Percentiles rank a stretch among this genome's conserved stretches.
Evolutionary conservation across 2,329 filamentous ascomycete species (phyloP).

Genomic region (Iodosphaeria phyllophila): DNA sequence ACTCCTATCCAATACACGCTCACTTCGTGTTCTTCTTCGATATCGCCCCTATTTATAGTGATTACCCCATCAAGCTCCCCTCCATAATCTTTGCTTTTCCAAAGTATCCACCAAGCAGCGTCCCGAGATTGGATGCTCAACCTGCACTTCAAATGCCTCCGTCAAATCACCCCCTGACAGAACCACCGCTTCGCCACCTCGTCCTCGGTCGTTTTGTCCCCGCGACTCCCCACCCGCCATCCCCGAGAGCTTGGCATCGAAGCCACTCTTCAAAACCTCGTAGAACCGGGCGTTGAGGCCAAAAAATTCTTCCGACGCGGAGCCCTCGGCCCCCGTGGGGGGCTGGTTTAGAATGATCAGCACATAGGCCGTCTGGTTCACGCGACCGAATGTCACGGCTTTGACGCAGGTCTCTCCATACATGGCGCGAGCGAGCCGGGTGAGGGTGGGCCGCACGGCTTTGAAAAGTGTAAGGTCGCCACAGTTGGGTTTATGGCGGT

Average conservation of each 20-base stretch:
- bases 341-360: conserved; percentile 1
- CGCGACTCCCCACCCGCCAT: background rate
- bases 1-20: too few species aligned
- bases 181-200: background rate
- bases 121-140: conserved; percentile 4
- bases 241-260: conserved; percentile 1
- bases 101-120: conserved; percentile 3
- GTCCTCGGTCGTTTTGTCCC: background rate
- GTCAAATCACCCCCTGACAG: background rate
- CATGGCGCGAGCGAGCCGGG: conserved; percentile 1
- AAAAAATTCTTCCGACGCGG: conserved; percentile 2
- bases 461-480: conserved; percentile 2
- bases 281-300: conserved; percentile 3
- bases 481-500: conserved; percentile 2
- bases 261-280: conserved; percentile 2
- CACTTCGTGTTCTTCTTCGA: background rate
- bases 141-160: conserved; percentile 2
- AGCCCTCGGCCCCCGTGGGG: conserved; percentile 3
- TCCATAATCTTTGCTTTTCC: conserved; percentile 4
- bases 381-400: conserved; percentile 1
- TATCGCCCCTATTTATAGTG: too few species aligned
- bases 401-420: conserved; percentile 2
- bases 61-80: conserved; percentile 1
- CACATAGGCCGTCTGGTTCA: conserved; percentile 3
- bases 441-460: conserved; percentile 1